These are phyloP conservation scores for Trichoderma sp. DNA, from an alignment of 2,329 filamentous ascomycete genomes.

Conservation along the genomic window DNA sequence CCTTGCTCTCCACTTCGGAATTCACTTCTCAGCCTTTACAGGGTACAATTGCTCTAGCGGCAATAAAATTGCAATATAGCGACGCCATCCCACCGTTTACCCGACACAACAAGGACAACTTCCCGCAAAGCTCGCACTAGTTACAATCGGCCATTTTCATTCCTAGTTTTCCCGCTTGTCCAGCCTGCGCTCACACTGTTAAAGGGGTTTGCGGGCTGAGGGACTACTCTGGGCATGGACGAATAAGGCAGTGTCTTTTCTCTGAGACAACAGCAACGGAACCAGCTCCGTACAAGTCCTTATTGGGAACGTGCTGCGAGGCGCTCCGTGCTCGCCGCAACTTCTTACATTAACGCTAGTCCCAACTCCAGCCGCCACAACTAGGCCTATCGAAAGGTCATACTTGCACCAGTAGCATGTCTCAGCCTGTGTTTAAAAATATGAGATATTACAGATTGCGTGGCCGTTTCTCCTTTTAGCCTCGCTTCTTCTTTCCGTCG, in stretches of 20 bases:
- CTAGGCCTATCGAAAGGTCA: background rate
- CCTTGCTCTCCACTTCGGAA: background rate
- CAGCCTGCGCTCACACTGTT: background rate
- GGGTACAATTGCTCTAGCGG: background rate
- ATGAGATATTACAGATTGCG: background rate
- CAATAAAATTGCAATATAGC: background rate
- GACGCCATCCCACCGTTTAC: background rate
- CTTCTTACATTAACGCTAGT: background rate
- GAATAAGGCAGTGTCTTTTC: background rate
- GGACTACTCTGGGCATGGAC: background rate
- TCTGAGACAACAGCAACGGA: background rate
- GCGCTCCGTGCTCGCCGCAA: background rate
- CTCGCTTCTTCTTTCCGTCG: background rate
- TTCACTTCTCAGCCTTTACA: background rate
- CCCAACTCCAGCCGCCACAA: background rate
- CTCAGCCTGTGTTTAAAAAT: background rate
- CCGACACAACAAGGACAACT: background rate
- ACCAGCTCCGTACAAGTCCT: background rate
- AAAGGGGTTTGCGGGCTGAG: background rate
- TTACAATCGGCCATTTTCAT: background rate
- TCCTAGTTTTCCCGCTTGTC: background rate
- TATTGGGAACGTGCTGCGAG: background rate
- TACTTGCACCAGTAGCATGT: background rate
- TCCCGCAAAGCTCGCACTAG: background rate
- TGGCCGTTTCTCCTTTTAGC: slow-evolving; percentile 14